Base-by-base conservation (phyloP, 805 yeast species). In the Lipomyces orientalis region DNA sequence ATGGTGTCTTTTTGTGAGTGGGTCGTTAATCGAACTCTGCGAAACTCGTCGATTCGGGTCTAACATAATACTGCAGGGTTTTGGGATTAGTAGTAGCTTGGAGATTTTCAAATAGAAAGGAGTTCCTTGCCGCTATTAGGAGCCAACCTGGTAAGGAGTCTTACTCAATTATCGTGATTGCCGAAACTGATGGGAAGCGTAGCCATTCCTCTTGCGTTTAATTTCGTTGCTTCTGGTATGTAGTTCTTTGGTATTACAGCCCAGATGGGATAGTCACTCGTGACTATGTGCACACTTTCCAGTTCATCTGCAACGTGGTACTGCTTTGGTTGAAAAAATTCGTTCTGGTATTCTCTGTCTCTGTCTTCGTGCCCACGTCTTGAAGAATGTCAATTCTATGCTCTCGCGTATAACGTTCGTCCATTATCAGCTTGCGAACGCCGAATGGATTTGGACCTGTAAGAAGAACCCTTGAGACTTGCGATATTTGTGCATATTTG, bases 191-290 rank as follows among this genome's bases (percentile, higher is more conserved):
- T 22, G 10, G 19, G 31, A 12, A 51, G 1, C 10, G 35, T 57
- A 71, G 79, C 80, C 43, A 54, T 91, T 16, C 97, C 97, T 0
- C 81, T 93, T 73, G 90, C 97, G 1, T 82, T 93, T 68, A 93
- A 93, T 77, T 93, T 93, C 76, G 87, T 93, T 64, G 98, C 98
- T 61, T 88, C 96, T 72, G 97, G 97, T 85, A 82, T 81, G 90
- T 88, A 76, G 19, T 46, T 54, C 62, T 63, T 22, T 9, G 7
- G 7, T 16, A 16, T 14, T 31, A 31, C 29, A 25, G 34, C 22
- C 55, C 22, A 25, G n/a, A 51, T 55, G 19, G 33, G 34, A 54
- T 22, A 62, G 39, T 33, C 57, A 39, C 31, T 25, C 29, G 49
- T 51, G 52, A n/a, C 62, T 58, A 31, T 37, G 25, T 29, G 22